These are phyloP conservation scores for Cladosporium sp. DNA, from an alignment of 2,329 filamentous ascomycete genomes.

Conservation along the genomic window DNA sequence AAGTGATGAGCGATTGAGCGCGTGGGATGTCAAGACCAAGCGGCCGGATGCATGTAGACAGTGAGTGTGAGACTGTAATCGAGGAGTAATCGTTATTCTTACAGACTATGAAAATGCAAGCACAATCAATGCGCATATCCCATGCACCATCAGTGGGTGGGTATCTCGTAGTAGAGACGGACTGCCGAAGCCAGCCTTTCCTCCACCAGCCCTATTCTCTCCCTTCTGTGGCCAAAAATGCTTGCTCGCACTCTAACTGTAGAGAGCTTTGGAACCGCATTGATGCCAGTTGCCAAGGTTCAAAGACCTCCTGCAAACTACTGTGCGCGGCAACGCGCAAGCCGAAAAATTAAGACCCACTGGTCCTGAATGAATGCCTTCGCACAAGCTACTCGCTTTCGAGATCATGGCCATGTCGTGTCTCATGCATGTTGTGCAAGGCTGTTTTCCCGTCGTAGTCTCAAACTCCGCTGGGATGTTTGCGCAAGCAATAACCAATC, in stretches of 20 bases:
- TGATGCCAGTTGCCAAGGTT: not conserved
- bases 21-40: not conserved
- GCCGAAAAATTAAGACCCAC: conserved; percentile 1
- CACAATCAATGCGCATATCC: not conserved
- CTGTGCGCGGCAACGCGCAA: conserved; percentile 14
- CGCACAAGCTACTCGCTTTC: not conserved
- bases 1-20: not conserved
- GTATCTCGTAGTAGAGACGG: not conserved
- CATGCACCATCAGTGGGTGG: not conserved
- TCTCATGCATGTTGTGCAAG: not conserved
- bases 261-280: not conserved
- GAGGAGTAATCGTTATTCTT: not conserved
- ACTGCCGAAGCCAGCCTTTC: not conserved
- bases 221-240: not conserved
- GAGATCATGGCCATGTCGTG: not conserved
- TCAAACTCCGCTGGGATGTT: not conserved
- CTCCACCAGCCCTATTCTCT: not conserved
- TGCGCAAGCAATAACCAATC: not conserved
- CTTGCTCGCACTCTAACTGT: not conserved
- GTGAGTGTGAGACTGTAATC: not conserved
- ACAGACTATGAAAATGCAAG: conserved; percentile 1
- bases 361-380: not conserved
- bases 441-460: not conserved
- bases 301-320: conserved; percentile 4
- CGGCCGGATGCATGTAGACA: not conserved